phyloP scores from a whole-genome alignment of 2,329 filamentous ascomycete genomes.

The Hymenoscyphus fructigenus region DNA sequence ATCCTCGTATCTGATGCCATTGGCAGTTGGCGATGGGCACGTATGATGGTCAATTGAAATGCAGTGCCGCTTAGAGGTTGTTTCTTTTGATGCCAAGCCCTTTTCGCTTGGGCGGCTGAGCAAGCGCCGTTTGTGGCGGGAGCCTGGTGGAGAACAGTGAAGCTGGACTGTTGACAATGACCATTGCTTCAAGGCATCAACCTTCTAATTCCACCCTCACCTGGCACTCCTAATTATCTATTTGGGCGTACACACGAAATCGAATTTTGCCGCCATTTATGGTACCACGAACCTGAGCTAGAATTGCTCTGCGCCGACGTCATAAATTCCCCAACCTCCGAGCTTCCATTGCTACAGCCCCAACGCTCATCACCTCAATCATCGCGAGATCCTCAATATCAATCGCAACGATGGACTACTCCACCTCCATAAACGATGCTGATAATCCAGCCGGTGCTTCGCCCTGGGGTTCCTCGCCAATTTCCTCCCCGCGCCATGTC shows the following conservation, averaged over 20 bases:
- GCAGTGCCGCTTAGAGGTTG: neutral
- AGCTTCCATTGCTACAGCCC: neutral
- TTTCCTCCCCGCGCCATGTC: slow-evolving; percentile 33
- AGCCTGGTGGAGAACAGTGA: neutral
- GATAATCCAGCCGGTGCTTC: slow-evolving; percentile 58
- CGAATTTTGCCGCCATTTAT: neutral
- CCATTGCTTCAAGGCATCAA: neutral
- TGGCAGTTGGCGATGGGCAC: neutral
- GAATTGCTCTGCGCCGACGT: slow-evolving; percentile 3
- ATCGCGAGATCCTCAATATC: neutral
- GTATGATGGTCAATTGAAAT: neutral
- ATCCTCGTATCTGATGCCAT: slow-evolving; percentile 3
- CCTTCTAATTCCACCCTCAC: neutral
- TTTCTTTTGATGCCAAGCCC: neutral
- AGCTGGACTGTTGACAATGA: neutral
- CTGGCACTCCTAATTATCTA: neutral
- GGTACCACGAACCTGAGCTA: neutral
- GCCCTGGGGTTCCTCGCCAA: slow-evolving; percentile 54
- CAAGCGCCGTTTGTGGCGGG: neutral
- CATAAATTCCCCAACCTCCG: slow-evolving; percentile 3
- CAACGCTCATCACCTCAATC: slow-evolving; percentile 4
- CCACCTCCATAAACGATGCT: slow-evolving; percentile 54
- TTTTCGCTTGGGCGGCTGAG: neutral
- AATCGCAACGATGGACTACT: slow-evolving; percentile 61
- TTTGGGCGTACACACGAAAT: neutral